A percentile compares a stretch with the other conserved stretches of the same genome.
Conservation (phyloP, 371 early-diverging fungal species). For the Zychaea mexicana region DNA sequence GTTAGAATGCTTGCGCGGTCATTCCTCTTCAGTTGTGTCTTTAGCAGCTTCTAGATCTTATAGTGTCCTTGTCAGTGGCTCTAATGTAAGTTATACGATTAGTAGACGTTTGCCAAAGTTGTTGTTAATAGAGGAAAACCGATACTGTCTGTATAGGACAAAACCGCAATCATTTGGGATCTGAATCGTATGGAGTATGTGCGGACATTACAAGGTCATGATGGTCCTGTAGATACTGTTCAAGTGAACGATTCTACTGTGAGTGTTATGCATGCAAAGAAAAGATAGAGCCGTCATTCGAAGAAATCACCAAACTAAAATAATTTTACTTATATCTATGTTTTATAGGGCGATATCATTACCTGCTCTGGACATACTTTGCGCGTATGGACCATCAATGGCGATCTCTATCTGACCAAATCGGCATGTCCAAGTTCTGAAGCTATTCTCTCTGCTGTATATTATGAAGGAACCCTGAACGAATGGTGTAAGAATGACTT, state of each 20-base stretch:
- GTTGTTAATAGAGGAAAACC: too few relatives aligned
- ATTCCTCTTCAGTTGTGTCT: conserved; percentile 58
- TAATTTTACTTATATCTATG: background rate
- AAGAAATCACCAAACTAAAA: background rate
- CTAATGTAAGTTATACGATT: conserved; percentile 53
- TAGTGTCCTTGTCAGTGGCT: conserved; percentile 70
- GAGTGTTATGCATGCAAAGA: conserved; percentile 10
- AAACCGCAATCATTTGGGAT: conserved; percentile 77
- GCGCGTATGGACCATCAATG: conserved; percentile 75
- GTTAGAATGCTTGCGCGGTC: conserved; percentile 68
- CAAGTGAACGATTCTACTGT: conserved; percentile 64
- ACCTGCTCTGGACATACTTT: conserved; percentile 65
- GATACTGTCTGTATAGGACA: conserved; percentile 60
- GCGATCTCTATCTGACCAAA: conserved; percentile 63
- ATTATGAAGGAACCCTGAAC: conserved; percentile 60
- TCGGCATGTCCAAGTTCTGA: conserved; percentile 59
- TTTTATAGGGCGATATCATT: conserved; percentile 66
- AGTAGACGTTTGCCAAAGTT: too few relatives aligned
- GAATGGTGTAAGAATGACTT: conserved; percentile 44
- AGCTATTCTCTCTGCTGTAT: conserved; percentile 57
- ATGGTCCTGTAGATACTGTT: conserved; percentile 57
- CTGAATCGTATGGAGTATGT: conserved; percentile 71
- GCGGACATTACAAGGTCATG: conserved; percentile 60
- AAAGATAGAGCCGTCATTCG: background rate
- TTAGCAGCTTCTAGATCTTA: conserved; percentile 68